phyloP scores from a whole-genome alignment of 1,139 yeast genomes.

The Kodamaea suecica region DNA sequence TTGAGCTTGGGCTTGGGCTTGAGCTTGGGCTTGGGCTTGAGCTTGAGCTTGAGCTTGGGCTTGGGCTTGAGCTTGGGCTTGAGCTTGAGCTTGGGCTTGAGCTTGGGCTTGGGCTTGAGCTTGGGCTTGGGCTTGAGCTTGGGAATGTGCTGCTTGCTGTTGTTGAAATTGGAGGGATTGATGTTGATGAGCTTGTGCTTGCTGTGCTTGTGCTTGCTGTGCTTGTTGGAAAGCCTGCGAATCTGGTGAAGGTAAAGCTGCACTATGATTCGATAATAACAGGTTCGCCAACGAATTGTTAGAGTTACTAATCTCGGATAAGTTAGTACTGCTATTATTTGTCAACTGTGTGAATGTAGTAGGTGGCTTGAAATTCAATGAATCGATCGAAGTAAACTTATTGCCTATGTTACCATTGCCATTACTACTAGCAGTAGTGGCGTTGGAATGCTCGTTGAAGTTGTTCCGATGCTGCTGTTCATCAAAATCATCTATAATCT shows the following conservation, averaged over 20 bases:
- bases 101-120: slow-evolving; percentile 15
- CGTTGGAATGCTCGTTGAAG: slow-evolving; percentile 4
- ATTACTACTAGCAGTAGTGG: background rate
- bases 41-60: slow-evolving; percentile 11
- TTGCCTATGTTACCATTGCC: slow-evolving; percentile 7
- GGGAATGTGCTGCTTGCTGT: slow-evolving; percentile 11
- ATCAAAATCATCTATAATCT: slow-evolving; percentile 13
- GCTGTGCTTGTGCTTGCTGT: slow-evolving; percentile 19
- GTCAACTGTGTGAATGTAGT: slow-evolving; percentile 43
- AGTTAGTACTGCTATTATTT: slow-evolving; percentile 41
- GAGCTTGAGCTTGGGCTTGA: slow-evolving; percentile 12
- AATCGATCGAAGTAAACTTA: slow-evolving; percentile 40
- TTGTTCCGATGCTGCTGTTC: slow-evolving; percentile 9
- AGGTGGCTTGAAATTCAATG: slow-evolving; percentile 42
- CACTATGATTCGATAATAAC: slow-evolving; percentile 23
- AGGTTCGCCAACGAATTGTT: slow-evolving; percentile 25
- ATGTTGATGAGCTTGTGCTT: slow-evolving; percentile 15
- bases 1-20: slow-evolving; percentile 12
- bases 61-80: slow-evolving; percentile 15
- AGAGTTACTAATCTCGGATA: slow-evolving; percentile 33
- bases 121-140: slow-evolving; percentile 7
- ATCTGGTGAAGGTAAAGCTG: slow-evolving; percentile 12
- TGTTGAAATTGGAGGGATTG: slow-evolving; percentile 11
- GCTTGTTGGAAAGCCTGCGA: slow-evolving; percentile 10
- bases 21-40: slow-evolving; percentile 15